Evolutionary conservation across 306 rosid species (phyloP), one percentile per base, ranked within the genome.

Genomic region (Datisca glomerata): DNA sequence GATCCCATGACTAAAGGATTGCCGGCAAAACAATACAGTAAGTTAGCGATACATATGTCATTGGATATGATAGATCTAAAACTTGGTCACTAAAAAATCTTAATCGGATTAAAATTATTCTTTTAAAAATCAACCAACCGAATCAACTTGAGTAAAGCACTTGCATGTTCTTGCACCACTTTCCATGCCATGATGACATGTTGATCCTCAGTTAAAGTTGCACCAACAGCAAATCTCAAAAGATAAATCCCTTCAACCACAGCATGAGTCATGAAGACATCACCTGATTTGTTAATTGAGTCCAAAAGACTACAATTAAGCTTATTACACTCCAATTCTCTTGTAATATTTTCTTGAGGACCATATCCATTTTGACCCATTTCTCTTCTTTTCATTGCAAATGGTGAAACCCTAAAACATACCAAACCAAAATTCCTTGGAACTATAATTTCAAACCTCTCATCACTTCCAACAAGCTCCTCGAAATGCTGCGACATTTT

Each of bases 211-310:
- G 72, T 59, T 10, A 78, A 36, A 5, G 76, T 63, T 1, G 64
- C 63, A 18, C 81, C 86, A 14, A 73, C 45, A 0, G 76, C 71
- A 40, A 57, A 73, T 6, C 86, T 36, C 2, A 70, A 33, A 13
- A 55, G 38, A 14, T 41, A 70, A 16, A 54, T 28, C 8, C 63
- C 71, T 18, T 34, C 76, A 20, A 73, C 59, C 8, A 51, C 41
- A 2, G 68, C 32, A 51, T 64, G 78, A 22, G 66, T 63, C 78
- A 78, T 73, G 65, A n/a, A 78, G 3, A 39, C 52, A 1, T 37
- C 7, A 1, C 81, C 86, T 1, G 66, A 56, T 23, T 36, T 33
- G 45, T 78, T 78, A 8, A 78, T 55, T 3, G 37, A 55, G 41
- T 73, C 73, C 37, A 78, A 36, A 47, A 78, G 47, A 43, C 46